Evolutionary conservation across 140 eudicot species (phyloP).

Genomic region (Bidens hawaiensis): DNA sequence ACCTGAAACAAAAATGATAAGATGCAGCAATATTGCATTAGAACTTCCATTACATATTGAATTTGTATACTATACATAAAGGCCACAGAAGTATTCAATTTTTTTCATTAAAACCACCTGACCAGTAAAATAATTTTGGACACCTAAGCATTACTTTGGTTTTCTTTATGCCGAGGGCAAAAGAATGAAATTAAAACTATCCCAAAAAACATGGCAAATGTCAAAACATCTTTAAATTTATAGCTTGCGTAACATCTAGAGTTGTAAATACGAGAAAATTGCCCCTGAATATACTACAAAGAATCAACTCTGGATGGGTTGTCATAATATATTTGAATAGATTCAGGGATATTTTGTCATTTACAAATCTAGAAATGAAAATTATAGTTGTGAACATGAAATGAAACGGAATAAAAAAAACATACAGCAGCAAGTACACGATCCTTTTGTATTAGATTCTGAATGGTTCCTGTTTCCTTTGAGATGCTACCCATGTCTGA

Average conservation of each 20-base stretch:
- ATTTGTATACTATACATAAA: not conserved
- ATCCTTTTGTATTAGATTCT: slow-evolving; percentile 88
- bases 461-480: slow-evolving; percentile 59
- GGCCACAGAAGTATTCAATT: not conserved
- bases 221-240: not conserved
- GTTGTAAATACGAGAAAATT: not conserved
- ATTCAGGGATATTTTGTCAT: not conserved
- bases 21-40: slow-evolving; percentile 4
- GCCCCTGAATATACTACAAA: not conserved
- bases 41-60: not conserved
- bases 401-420: slow-evolving; percentile 19
- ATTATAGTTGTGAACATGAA: slow-evolving; percentile 1
- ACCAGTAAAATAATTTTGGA: not conserved
- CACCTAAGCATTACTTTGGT: not conserved
- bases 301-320: not conserved
- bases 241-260: not conserved
- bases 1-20: slow-evolving; percentile 39
- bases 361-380: not conserved
- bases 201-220: not conserved
- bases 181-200: not conserved
- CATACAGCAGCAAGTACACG: slow-evolving; percentile 77
- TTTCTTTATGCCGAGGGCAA: not conserved
- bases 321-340: not conserved
- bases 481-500: slow-evolving; percentile 50
- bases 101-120: not conserved